Conservation (phyloP, 148 eudicot species). For the Amaranthus palmeri region DNA sequence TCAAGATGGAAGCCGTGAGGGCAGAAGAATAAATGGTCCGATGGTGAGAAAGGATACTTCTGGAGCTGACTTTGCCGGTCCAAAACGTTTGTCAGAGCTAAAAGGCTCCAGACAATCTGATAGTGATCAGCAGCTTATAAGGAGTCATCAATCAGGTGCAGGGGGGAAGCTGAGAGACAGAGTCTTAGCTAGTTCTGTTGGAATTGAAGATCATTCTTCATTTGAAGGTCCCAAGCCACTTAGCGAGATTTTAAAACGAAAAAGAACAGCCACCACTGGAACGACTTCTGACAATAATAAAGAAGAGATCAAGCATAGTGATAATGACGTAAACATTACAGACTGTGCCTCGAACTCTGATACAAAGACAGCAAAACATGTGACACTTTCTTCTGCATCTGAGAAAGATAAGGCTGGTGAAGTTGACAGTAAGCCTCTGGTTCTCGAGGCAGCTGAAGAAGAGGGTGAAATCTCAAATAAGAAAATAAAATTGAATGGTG, state of each 20-base stretch:
- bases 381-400: slow-evolving; percentile 5
- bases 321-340: slow-evolving; percentile 10
- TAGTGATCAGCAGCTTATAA: slow-evolving; percentile 28
- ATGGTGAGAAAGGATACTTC: slow-evolving; percentile 31
- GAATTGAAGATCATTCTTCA: slow-evolving; percentile 37
- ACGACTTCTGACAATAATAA: slow-evolving; percentile 14
- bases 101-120: slow-evolving; percentile 40
- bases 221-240: slow-evolving; percentile 95
- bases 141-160: slow-evolving; percentile 29
- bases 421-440: slow-evolving; percentile 23
- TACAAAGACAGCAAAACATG: slow-evolving; percentile 14
- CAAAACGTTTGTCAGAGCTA: slow-evolving; percentile 67
- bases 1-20: slow-evolving; percentile 37
- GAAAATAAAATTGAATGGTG: slow-evolving; percentile 22
- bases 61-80: slow-evolving; percentile 43
- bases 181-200: slow-evolving; percentile 30
- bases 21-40: slow-evolving; percentile 10
- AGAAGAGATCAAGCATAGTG: slow-evolving; percentile 21
- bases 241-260: slow-evolving; percentile 82
- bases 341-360: background rate
- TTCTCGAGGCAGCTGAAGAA: slow-evolving; percentile 23
- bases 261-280: slow-evolving; percentile 31
- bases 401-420: slow-evolving; percentile 17
- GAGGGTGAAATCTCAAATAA: slow-evolving; percentile 28
- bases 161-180: slow-evolving; percentile 56